A percentile compares a stretch with the other conserved stretches of the same genome.
These are phyloP conservation scores for Akanthomyces muscarius DNA, from an alignment of 2,329 filamentous ascomycete genomes.

Conservation along the genomic window DNA sequence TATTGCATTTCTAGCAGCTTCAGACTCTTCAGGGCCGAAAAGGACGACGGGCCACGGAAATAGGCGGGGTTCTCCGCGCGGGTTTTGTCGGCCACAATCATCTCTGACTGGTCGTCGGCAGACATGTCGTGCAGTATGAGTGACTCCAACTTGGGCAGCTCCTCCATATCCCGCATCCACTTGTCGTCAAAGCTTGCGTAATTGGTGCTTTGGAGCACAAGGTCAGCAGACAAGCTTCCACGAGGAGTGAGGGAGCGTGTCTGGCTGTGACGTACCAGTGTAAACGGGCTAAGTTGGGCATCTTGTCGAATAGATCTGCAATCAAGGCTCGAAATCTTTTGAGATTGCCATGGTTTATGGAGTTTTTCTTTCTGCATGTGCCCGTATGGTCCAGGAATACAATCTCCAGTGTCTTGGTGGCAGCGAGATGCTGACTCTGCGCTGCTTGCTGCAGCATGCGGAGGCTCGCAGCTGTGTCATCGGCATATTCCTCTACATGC, in stretches of 20 bases:
- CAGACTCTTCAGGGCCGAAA: neutral
- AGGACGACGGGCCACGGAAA: neutral
- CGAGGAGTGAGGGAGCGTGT: neutral
- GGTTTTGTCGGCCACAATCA: neutral
- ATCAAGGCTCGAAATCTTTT: neutral
- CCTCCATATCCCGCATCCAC: neutral
- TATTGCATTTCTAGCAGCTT: neutral
- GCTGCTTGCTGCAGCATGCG: neutral
- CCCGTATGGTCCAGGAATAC: neutral
- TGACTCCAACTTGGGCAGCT: neutral
- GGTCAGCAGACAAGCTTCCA: neutral
- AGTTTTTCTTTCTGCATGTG: neutral
- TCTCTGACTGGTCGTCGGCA: neutral
- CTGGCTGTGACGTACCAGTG: neutral
- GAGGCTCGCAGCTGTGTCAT: neutral
- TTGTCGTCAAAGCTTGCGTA: neutral
- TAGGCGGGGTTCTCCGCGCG: neutral
- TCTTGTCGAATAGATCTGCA: neutral
- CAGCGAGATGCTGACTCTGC: neutral
- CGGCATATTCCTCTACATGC: neutral
- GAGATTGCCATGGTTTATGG: neutral
- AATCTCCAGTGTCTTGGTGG: neutral
- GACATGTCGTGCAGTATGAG: neutral
- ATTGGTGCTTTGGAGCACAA: neutral
- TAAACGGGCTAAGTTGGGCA: neutral